Conservation (phyloP, 2,329 filamentous ascomycete genomes). For the Aspergillus brunneoviolaceus region DNA sequence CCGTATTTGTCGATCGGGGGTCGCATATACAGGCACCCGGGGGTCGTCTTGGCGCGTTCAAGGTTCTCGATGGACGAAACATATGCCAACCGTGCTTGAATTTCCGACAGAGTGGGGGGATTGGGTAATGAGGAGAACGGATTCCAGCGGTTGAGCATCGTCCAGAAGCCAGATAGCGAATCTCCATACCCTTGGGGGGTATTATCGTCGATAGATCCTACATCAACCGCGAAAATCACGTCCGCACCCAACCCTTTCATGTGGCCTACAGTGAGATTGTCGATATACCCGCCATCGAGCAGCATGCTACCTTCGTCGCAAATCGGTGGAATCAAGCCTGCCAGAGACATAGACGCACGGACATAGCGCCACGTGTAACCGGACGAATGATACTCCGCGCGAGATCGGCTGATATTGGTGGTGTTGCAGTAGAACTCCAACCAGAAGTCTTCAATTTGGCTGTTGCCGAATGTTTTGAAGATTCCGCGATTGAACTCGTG, state of each 20-base stretch:
- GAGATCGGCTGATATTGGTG: slow-evolving; percentile 94
- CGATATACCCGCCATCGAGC: slow-evolving; percentile 92
- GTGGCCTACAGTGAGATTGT: slow-evolving; percentile 93
- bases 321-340: slow-evolving; percentile 85
- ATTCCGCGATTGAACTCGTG: slow-evolving; percentile 99
- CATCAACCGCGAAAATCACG: slow-evolving; percentile 92
- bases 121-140: slow-evolving; percentile 87
- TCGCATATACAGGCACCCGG: slow-evolving; percentile 93
- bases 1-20: slow-evolving; percentile 92
- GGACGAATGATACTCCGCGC: slow-evolving; percentile 88
- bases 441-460: slow-evolving; percentile 99
- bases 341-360: slow-evolving; percentile 92
- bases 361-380: slow-evolving; percentile 98
- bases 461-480: slow-evolving; percentile 96
- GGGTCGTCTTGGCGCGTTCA: slow-evolving; percentile 85
- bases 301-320: slow-evolving; percentile 98
- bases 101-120: slow-evolving; percentile 90
- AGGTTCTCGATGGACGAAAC: slow-evolving; percentile 92
- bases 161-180: slow-evolving; percentile 92
- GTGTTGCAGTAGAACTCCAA: slow-evolving; percentile 99
- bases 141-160: slow-evolving; percentile 94
- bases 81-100: slow-evolving; percentile 91
- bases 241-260: slow-evolving; percentile 95
- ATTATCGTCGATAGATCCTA: slow-evolving; percentile 87
- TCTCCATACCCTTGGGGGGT: slow-evolving; percentile 92